Percentiles rank a stretch among this genome's conserved stretches.
These are phyloP conservation scores for Populus alba DNA, from an alignment of 345 rosid species.

Conservation along the genomic window DNA sequence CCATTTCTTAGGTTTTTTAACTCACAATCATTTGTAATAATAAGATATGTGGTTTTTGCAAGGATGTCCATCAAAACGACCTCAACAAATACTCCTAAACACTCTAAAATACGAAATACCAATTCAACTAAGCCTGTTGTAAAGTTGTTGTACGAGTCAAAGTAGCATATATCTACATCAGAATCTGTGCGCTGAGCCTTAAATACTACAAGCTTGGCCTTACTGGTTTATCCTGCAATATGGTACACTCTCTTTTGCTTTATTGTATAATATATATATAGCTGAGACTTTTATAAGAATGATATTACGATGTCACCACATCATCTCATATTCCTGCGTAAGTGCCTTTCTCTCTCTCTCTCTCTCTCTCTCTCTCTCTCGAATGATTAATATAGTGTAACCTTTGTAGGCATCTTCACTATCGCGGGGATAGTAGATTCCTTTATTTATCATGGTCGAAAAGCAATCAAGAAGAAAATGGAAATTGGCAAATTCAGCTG, in stretches of 20 bases:
- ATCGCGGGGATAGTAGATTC: conserved; percentile 31
- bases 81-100: no score
- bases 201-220: background rate
- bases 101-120: no score
- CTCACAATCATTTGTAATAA: no score
- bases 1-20: no score
- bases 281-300: background rate
- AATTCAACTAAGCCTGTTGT: no score
- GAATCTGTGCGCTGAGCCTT: background rate
- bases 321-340: no score
- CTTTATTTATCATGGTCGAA: conserved; percentile 27
- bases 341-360: background rate
- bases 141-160: no score
- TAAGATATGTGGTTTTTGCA: no score
- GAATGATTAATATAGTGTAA: background rate
- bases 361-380: background rate
- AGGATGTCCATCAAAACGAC: no score
- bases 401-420: conserved; percentile 25
- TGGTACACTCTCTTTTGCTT: background rate
- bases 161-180: background rate
- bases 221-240: background rate
- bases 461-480: conserved; percentile 27
- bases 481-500: conserved; percentile 24
- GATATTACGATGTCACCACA: background rate
- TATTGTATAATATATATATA: background rate